phyloP scores from a whole-genome alignment of 306 rosid species.

The Fragaria ananassa region DNA sequence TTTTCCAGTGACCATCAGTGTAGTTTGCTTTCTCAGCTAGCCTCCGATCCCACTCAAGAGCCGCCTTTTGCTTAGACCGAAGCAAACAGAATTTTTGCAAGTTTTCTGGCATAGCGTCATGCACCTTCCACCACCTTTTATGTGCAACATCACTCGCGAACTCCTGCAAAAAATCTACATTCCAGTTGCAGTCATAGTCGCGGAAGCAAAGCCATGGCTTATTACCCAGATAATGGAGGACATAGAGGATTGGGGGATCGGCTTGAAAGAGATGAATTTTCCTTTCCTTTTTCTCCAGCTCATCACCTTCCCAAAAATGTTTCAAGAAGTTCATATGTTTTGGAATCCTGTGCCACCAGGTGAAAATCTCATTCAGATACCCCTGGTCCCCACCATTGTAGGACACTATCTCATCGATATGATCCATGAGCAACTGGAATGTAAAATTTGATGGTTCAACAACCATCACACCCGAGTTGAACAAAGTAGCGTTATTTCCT shows the following conservation, averaged over 20 bases:
- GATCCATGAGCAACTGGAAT: constrained; percentile 77
- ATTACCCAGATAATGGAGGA: constrained; percentile 74
- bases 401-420: constrained; percentile 71
- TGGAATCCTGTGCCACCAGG: constrained; percentile 94
- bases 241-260: constrained; percentile 74
- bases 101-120: constrained; percentile 71
- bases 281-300: constrained; percentile 51
- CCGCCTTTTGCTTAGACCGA: constrained; percentile 75
- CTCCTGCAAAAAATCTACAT: constrained; percentile 61
- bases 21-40: constrained; percentile 74
- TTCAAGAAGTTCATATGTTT: constrained; percentile 89
- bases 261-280: constrained; percentile 73
- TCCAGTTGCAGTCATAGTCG: constrained; percentile 92
- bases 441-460: constrained; percentile 82
- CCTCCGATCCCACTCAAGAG: constrained; percentile 83
- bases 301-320: constrained; percentile 89
- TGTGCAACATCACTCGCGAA: constrained; percentile 85
- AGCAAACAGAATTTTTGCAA: constrained; percentile 72
- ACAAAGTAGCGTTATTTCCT: constrained; percentile 77
- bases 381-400: constrained; percentile 94
- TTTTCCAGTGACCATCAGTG: constrained; percentile 81
- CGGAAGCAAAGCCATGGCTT: constrained; percentile 93
- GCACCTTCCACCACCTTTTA: constrained; percentile 82
- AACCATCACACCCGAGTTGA: constrained; percentile 88
- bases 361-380: constrained; percentile 75